A percentile compares a stretch with the other conserved stretches of the same genome.
phyloP scores from a whole-genome alignment of 352 stramenopile genomes.

The Globisporangium solare region DNA sequence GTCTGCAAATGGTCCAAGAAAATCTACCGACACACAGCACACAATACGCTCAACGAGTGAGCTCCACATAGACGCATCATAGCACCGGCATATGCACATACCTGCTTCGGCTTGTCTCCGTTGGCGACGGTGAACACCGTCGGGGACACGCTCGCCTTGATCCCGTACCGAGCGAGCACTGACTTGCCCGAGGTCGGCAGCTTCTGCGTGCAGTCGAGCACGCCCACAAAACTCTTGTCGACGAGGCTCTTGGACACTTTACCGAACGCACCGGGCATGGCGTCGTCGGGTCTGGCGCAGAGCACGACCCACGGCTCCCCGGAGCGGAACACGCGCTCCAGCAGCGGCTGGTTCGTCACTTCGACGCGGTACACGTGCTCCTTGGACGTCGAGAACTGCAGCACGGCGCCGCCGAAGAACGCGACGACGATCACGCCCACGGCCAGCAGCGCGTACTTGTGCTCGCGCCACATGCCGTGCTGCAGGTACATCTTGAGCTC shows the following conservation, averaged over 20 bases:
- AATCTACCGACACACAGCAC: conserved; percentile 20
- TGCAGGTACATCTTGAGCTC: conserved; percentile 82
- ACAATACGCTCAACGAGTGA: no score
- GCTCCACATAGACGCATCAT: no score
- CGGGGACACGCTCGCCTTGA: conserved; percentile 53
- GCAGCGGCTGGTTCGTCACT: conserved; percentile 39
- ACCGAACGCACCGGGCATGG: conserved; percentile 68
- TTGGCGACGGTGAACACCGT: conserved; percentile 82
- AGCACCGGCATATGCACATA: conserved; percentile 3
- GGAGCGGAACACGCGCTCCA: conserved; percentile 71
- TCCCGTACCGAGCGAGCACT: conserved; percentile 53
- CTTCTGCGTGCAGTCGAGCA: conserved; percentile 71
- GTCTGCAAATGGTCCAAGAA: conserved; percentile 65
- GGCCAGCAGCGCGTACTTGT: conserved; percentile 54
- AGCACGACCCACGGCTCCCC: conserved; percentile 82
- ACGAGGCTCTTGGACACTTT: conserved; percentile 53
- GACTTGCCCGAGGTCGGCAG: conserved; percentile 48
- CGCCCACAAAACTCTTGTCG: conserved; percentile 53
- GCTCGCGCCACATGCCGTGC: conserved; percentile 80
- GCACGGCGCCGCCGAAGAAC: conserved; percentile 54
- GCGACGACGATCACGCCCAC: conserved; percentile 47
- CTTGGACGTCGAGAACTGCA: conserved; percentile 61
- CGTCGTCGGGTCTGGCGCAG: conserved; percentile 59
- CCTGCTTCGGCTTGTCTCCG: conserved; percentile 67
- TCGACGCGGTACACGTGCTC: conserved; percentile 66